phyloP scores from a whole-genome alignment of 371 early-diverging fungal genomes.

The Mucor velutinosus region DNA sequence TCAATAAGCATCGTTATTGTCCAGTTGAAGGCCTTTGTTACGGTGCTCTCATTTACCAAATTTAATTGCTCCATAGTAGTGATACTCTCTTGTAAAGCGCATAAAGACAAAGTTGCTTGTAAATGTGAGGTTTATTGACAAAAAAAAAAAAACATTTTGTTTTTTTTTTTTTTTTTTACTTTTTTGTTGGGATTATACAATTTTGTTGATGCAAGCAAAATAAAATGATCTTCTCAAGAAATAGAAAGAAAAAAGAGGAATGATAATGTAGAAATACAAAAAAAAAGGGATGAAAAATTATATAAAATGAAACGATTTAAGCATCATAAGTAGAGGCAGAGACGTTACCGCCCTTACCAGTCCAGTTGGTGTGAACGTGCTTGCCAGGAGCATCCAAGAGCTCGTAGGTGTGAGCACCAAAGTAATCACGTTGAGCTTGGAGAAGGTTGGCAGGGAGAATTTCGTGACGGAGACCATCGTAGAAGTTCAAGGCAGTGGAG shows the following conservation, averaged over 20 bases:
- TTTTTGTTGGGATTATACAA: conserved; percentile 4
- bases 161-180: neutral
- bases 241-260: neutral
- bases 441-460: conserved; percentile 95
- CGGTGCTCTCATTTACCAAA: neutral
- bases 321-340: conserved; percentile 53
- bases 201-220: neutral
- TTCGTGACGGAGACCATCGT: conserved; percentile 93
- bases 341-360: conserved; percentile 84
- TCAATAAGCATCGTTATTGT: neutral
- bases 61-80: too few relatives aligned
- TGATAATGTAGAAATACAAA: conserved; percentile 13
- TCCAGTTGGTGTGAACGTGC: conserved; percentile 97
- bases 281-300: neutral
- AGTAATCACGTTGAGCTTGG: conserved; percentile 98
- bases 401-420: conserved; percentile 98
- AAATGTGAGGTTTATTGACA: neutral
- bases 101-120: neutral
- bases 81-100: too few relatives aligned
- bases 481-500: conserved; percentile 93
- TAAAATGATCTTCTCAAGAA: neutral
- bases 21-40: too few relatives aligned
- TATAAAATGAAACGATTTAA: conserved; percentile 18
- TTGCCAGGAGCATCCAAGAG: conserved; percentile 76
- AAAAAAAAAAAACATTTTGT: neutral